A percentile compares a stretch with the other conserved stretches of the same genome.
These are phyloP conservation scores for Arachis monticola DNA, from an alignment of 331 rosid genomes.

Conservation along the genomic window DNA sequence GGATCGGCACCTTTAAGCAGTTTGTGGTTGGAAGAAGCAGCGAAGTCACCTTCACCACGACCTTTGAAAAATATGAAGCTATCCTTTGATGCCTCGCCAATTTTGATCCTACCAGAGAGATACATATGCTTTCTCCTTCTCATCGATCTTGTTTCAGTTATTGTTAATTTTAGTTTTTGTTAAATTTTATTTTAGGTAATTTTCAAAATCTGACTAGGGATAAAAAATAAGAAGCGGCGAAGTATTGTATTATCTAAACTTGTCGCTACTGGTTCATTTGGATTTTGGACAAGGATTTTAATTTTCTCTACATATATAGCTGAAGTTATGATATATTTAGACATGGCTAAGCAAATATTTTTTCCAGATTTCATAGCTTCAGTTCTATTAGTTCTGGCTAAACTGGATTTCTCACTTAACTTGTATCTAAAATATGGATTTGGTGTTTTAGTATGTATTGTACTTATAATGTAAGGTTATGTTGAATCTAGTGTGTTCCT, in stretches of 20 bases:
- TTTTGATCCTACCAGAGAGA: too few species aligned
- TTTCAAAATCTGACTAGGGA: conserved; percentile 62
- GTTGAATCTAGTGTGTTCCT: conserved; percentile 11
- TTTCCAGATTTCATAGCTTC: conserved; percentile 7
- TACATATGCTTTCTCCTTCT: too few species aligned
- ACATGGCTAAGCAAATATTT: conserved; percentile 12
- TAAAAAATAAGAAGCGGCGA: conserved; percentile 90
- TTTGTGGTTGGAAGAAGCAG: conserved; percentile 83
- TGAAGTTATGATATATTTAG: conserved; percentile 20
- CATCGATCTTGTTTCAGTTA: too few species aligned
- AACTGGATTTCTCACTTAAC: background rate
- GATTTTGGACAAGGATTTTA: background rate
- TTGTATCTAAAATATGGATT: conserved; percentile 10
- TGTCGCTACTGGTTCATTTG: background rate
- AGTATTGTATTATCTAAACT: conserved; percentile 45
- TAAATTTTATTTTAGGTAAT: conserved; percentile 40
- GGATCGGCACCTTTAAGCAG: conserved; percentile 65
- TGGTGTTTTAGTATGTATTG: conserved; percentile 15
- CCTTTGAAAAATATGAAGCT: conserved; percentile 73
- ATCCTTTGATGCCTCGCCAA: conserved; percentile 59
- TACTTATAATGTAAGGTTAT: too few species aligned
- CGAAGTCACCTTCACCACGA: conserved; percentile 67
- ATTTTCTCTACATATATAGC: conserved; percentile 25
- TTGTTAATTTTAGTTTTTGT: too few species aligned
- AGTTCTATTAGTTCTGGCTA: conserved; percentile 6